Percentiles rank a stretch among this genome's conserved stretches.
These are phyloP conservation scores for Trichoderma sp. DNA, from an alignment of 2,329 filamentous ascomycete species.

Conservation along the genomic window DNA sequence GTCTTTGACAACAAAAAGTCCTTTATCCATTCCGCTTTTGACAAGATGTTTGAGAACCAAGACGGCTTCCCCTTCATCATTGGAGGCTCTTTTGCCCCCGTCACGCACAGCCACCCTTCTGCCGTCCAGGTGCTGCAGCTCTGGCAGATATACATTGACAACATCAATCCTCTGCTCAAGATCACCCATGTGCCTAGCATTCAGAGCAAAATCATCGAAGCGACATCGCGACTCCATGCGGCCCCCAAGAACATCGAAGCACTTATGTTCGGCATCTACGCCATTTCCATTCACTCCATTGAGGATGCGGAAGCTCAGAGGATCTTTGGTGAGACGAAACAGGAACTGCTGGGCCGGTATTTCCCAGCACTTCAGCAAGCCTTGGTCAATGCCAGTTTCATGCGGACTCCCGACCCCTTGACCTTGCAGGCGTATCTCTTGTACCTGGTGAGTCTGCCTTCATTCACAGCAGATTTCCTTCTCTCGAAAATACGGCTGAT, in stretches of 20 bases:
- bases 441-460: conserved; percentile 57
- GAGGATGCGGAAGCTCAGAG: conserved; percentile 57
- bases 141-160: conserved; percentile 71
- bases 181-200: conserved; percentile 68
- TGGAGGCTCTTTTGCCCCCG: conserved; percentile 47
- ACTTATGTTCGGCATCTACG: conserved; percentile 68
- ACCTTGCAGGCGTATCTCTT: conserved; percentile 69
- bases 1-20: conserved; percentile 52
- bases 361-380: conserved; percentile 64
- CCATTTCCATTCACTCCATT: conserved; percentile 61
- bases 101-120: conserved; percentile 55
- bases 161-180: conserved; percentile 70
- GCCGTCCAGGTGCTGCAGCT: conserved; percentile 63
- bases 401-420: conserved; percentile 65
- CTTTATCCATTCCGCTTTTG: conserved; percentile 60
- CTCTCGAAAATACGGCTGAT: too few species aligned
- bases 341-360: conserved; percentile 54
- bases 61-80: conserved; percentile 62
- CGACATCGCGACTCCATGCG: conserved; percentile 56
- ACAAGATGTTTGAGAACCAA: conserved; percentile 59
- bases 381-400: conserved; percentile 66
- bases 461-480: background rate
- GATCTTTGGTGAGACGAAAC: conserved; percentile 57
- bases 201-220: conserved; percentile 65
- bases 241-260: conserved; percentile 62